These are phyloP conservation scores for Lavandula angustifolia DNA, from an alignment of 257 asterid species.

Conservation along the genomic window DNA sequence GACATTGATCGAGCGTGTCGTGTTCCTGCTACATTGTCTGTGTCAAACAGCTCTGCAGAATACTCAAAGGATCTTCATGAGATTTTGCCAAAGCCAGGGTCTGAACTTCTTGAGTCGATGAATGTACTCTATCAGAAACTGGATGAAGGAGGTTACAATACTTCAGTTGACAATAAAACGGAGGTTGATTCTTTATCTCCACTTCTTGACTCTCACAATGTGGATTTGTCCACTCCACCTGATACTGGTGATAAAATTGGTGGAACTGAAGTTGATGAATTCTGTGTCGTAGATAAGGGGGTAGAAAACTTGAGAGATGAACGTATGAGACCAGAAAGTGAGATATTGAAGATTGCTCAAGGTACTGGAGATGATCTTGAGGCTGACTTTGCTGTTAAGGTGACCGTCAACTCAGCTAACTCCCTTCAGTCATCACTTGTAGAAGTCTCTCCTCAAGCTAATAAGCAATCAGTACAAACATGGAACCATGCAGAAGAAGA, in stretches of 20 bases:
- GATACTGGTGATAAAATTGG: slow-evolving; percentile 37
- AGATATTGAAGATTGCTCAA: slow-evolving; percentile 24
- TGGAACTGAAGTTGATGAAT: slow-evolving; percentile 45
- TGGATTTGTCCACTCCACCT: slow-evolving; percentile 24
- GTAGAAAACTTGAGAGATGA: slow-evolving; percentile 33
- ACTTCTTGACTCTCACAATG: slow-evolving; percentile 32
- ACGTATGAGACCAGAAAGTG: slow-evolving; percentile 29
- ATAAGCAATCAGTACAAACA: slow-evolving; percentile 27
- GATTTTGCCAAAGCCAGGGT: slow-evolving; percentile 55
- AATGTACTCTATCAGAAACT: slow-evolving; percentile 64
- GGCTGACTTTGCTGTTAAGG: slow-evolving; percentile 28
- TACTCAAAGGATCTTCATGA: slow-evolving; percentile 82
- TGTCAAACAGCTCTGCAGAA: slow-evolving; percentile 48
- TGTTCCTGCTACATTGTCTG: slow-evolving; percentile 48
- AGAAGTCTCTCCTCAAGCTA: slow-evolving; percentile 27
- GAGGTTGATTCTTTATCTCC: slow-evolving; percentile 42
- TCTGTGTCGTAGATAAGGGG: slow-evolving; percentile 39
- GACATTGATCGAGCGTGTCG: slow-evolving; percentile 55
- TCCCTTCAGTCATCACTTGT: slow-evolving; percentile 20
- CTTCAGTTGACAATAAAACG: slow-evolving; percentile 38
- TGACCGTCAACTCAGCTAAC: slow-evolving; percentile 31
- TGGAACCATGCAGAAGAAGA: slow-evolving; percentile 32
- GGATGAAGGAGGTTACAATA: slow-evolving; percentile 54
- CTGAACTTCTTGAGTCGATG: slow-evolving; percentile 64
- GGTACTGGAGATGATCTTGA: slow-evolving; percentile 28